Evolutionary conservation across 208 protist species (phyloP).

Genomic region (Acanthamoeba healyi): DNA sequence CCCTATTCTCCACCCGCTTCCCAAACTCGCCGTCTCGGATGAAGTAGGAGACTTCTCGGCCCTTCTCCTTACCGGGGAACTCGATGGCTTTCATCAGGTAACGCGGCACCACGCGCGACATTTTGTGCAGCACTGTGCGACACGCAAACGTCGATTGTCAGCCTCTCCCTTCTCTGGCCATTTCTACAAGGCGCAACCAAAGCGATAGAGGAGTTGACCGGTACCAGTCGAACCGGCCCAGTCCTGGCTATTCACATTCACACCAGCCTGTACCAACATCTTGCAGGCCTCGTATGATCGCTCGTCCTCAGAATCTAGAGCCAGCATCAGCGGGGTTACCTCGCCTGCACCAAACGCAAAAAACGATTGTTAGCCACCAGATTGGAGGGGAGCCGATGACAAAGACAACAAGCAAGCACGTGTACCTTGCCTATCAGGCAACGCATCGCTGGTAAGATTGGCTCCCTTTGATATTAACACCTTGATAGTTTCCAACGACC

Average conservation of each 20-base stretch:
- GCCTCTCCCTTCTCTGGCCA: neutral
- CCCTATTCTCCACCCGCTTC: constrained; percentile 20
- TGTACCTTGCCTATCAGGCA: constrained; percentile 25
- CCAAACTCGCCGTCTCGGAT: constrained; percentile 47
- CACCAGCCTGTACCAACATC: constrained; percentile 1
- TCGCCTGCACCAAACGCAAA: neutral
- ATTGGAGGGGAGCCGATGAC: no score
- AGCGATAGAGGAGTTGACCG: neutral
- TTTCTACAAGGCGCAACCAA: no score
- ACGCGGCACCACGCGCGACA: constrained; percentile 9
- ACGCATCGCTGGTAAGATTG: constrained; percentile 1
- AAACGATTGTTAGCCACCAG: no score
- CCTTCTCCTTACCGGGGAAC: constrained; percentile 38
- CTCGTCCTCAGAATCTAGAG: constrained; percentile 6
- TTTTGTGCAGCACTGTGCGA: constrained; percentile 25
- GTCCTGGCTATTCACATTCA: constrained; percentile 19
- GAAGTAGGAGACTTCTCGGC: constrained; percentile 3
- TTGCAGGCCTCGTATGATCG: constrained; percentile 47
- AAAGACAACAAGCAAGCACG: no score
- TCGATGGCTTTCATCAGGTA: constrained; percentile 29
- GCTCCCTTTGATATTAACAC: constrained; percentile 39
- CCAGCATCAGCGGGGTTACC: constrained; percentile 45
- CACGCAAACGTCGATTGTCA: neutral
- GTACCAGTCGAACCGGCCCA: constrained; percentile 38
- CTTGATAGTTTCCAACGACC: constrained; percentile 30